Percentiles rank a stretch among this genome's conserved stretches.
These are phyloP conservation scores for Hanseniaspora hatyaiensis DNA, from an alignment of 805 yeast genomes.

Conservation along the genomic window DNA sequence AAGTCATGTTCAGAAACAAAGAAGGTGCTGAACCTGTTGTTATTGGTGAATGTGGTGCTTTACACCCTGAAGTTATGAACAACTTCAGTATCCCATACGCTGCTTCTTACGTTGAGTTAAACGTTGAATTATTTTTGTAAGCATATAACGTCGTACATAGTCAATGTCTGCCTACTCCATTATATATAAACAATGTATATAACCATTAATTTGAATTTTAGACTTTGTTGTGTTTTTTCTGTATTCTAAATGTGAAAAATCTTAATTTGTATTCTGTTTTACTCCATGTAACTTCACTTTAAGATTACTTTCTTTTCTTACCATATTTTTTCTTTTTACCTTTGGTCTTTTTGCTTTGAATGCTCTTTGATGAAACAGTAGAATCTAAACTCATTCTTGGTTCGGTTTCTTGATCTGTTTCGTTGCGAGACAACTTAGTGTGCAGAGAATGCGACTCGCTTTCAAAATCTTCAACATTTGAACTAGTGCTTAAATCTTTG, in stretches of 20 bases:
- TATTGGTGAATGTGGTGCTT: conserved; percentile 82
- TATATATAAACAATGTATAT: no score
- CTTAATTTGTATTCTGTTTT: conserved; percentile 20
- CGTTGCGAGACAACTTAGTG: neutral
- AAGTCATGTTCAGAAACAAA: conserved; percentile 57
- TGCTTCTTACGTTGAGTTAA: conserved; percentile 80
- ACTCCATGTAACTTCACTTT: conserved; percentile 26
- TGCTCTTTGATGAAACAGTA: neutral
- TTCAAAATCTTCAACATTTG: neutral
- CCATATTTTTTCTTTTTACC: conserved; percentile 11
- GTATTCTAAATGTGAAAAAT: neutral
- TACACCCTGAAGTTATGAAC: conserved; percentile 87
- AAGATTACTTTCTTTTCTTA: conserved; percentile 22
- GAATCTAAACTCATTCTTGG: conserved; percentile 8
- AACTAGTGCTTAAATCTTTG: neutral
- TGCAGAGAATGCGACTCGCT: neutral
- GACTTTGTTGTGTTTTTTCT: conserved; percentile 10
- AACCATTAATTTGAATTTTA: no score
- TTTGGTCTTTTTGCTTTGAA: conserved; percentile 1
- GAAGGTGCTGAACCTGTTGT: conserved; percentile 45
- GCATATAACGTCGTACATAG: neutral
- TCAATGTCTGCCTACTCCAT: no score
- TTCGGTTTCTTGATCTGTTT: neutral
- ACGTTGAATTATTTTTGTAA: conserved; percentile 75
- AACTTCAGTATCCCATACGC: conserved; percentile 86